phyloP scores from a whole-genome alignment of 2,329 filamentous ascomycete genomes.

The Pyrenochaeta sp. region DNA sequence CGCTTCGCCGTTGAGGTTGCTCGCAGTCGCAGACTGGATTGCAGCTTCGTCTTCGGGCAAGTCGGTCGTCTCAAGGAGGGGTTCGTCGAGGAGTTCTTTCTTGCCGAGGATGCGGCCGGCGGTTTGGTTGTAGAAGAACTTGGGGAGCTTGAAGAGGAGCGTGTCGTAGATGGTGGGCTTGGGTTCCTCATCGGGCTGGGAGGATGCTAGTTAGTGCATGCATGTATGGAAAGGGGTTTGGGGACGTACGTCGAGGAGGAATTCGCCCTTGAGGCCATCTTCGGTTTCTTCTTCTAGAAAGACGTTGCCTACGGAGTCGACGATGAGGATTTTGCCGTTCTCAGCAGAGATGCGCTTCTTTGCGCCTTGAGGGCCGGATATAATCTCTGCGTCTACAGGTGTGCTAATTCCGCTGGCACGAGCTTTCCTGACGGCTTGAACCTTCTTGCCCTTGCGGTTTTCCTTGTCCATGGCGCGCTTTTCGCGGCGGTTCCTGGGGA shows the following conservation, averaged over 20 bases:
- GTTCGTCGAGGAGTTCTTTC: conserved; percentile 45
- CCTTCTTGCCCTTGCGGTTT: conserved; percentile 67
- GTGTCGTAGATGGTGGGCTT: conserved; percentile 82
- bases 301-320: conserved; percentile 90
- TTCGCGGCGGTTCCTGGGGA: conserved; percentile 78
- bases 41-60: conserved; percentile 48
- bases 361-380: conserved; percentile 71
- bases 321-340: conserved; percentile 94
- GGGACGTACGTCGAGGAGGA: conserved; percentile 80
- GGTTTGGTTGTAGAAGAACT: conserved; percentile 70
- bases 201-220: conserved; percentile 21
- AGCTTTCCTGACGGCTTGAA: conserved; percentile 63
- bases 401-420: conserved; percentile 62
- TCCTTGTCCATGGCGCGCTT: conserved; percentile 89
- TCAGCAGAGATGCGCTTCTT: conserved; percentile 90
- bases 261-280: conserved; percentile 83
- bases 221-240: neutral
- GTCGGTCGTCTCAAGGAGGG: conserved; percentile 45
- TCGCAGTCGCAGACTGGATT: conserved; percentile 52
- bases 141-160: conserved; percentile 78
- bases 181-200: conserved; percentile 77
- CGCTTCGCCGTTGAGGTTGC: conserved; percentile 56
- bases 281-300: conserved; percentile 93
- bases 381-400: conserved; percentile 60
- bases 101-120: conserved; percentile 53